Evolutionary conservation across 208 protist species (phyloP).

Genomic region (Acanthamoeba lenticulata): DNA sequence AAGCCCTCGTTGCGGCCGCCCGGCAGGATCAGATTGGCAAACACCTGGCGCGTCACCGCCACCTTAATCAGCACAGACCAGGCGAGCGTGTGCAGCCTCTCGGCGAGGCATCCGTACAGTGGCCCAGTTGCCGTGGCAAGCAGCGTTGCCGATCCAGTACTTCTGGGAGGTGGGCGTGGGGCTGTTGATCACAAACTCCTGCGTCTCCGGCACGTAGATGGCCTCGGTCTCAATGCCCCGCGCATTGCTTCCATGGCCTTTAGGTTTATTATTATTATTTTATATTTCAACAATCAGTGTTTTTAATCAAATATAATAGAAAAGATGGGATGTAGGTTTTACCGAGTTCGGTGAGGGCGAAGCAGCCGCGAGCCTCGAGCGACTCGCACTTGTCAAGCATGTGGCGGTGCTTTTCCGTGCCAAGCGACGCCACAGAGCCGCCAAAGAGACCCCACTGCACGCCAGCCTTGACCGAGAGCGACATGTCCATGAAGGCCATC

Average conservation of each 20-base stretch:
- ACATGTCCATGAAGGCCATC: constrained; percentile 70
- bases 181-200: constrained; percentile 83
- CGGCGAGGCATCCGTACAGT: neutral
- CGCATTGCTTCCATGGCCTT: constrained; percentile 82
- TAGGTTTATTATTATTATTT: neutral
- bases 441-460: constrained; percentile 61
- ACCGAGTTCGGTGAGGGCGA: constrained; percentile 51
- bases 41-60: constrained; percentile 52
- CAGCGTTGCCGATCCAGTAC: constrained; percentile 83
- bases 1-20: constrained; percentile 66
- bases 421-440: constrained; percentile 27
- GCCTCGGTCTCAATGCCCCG: constrained; percentile 83
- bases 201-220: constrained; percentile 71
- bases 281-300: no score
- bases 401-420: constrained; percentile 34
- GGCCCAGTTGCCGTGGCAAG: constrained; percentile 73
- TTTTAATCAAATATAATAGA: no score
- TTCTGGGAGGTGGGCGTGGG: constrained; percentile 77
- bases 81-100: neutral
- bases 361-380: constrained; percentile 3
- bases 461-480: constrained; percentile 45
- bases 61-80: constrained; percentile 22
- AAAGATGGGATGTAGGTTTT: neutral
- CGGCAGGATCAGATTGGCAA: constrained; percentile 70
- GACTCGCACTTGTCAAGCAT: neutral